These are phyloP conservation scores for Fagopyrum tataricum DNA, from an alignment of 148 eudicot species.

Conservation along the genomic window DNA sequence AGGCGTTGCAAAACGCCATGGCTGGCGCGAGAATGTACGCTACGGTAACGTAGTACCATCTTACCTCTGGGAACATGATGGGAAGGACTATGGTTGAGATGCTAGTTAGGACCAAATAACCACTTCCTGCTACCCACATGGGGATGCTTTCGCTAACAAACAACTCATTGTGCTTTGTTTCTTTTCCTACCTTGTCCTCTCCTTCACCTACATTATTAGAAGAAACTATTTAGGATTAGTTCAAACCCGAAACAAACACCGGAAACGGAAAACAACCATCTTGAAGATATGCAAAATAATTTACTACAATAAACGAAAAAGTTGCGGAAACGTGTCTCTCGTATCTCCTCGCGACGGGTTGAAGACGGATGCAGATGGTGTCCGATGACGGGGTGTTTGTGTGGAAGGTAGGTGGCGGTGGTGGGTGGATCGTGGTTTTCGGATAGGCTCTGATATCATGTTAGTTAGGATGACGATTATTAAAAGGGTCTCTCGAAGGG, in stretches of 20 bases:
- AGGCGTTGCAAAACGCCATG: conserved; percentile 74
- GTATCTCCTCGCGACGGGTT: too few relatives aligned
- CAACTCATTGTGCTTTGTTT: conserved; percentile 36
- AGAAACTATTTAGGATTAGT: not conserved
- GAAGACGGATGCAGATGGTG: too few relatives aligned
- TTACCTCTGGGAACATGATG: conserved; percentile 48
- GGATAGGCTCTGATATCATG: not conserved
- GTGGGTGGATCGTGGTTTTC: too few relatives aligned
- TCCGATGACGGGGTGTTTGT: too few relatives aligned
- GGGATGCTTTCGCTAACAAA: conserved; percentile 59
- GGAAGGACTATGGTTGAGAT: conserved; percentile 52
- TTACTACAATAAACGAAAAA: too few relatives aligned
- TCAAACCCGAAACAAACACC: too few relatives aligned
- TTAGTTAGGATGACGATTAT: too few relatives aligned
- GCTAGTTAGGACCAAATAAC: conserved; percentile 46
- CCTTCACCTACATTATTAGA: conserved; percentile 17
- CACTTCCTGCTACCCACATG: conserved; percentile 45
- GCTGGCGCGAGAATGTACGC: conserved; percentile 59
- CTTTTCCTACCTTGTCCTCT: conserved; percentile 16
- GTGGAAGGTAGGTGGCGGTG: too few relatives aligned
- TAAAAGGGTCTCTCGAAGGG: too few relatives aligned
- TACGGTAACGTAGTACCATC: conserved; percentile 55
- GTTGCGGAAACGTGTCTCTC: too few relatives aligned
- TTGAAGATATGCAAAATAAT: too few relatives aligned
- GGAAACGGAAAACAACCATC: too few relatives aligned